Evolutionary conservation across 129 eudicot species (phyloP), one percentile per base, ranked within the genome.

Genomic region (Cynara cardunculus): DNA sequence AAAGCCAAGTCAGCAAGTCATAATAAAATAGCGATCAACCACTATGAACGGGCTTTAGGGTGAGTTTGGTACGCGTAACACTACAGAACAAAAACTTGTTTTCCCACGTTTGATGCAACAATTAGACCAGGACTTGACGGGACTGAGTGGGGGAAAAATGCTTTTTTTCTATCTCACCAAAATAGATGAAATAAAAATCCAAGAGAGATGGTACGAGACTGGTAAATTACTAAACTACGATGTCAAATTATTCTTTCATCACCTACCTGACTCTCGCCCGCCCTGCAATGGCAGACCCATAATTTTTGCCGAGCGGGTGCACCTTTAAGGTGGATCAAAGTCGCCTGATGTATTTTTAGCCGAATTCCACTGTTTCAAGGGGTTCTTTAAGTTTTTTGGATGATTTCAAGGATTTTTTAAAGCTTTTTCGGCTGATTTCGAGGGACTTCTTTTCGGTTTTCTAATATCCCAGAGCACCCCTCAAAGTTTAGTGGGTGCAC

Each of bases 1-100:
- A 44, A 70, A 77, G 16, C 28, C 61, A 77, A 62, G 74, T 71
- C 53, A 77, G 79, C 28, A 83, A 77, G 74, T 65, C 26, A 84
- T 22, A 71, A 59, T 32, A 62, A 24, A 6, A 75, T 56, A n/a
- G 24, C 0, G 8, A 18, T 56, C 65, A 5, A 56, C 53, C 0
- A 41, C 53, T 13, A 41, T 37, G 73, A 22, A 73, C 24, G 46
- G 79, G 76, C 72, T 84, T 49, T 32, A n/a, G 65, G 65, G 65
- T 56, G 65, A 56, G 65, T 56, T 18, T 56, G 65, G 65, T 56
- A 18, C 7, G 8, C n/a, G n/a, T n/a, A n/a, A n/a, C n/a, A n/a
- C n/a, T n/a, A n/a, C n/a, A n/a, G n/a, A n/a, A n/a, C n/a, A n/a
- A n/a, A n/a, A n/a, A n/a, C n/a, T n/a, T n/a, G n/a, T n/a, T n/a